Base-by-base conservation (phyloP, 768 basidiomycete species). In the Pulveroboletus sp. region DNA sequence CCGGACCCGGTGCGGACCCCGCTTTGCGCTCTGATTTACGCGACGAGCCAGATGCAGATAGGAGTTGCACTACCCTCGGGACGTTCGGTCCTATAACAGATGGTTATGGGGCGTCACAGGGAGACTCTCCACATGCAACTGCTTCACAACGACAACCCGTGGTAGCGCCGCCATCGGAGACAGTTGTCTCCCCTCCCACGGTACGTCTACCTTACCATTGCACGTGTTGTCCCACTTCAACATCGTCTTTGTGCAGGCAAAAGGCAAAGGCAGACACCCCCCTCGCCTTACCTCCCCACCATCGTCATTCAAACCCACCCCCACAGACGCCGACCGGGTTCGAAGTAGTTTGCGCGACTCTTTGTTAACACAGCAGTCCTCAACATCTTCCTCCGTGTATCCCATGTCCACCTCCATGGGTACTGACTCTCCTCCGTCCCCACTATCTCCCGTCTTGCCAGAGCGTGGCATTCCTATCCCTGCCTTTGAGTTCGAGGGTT, bases 321-420 rank as follows among this genome's bases (percentile, higher is more conserved):
- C 39, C 20, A 27, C 55, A 9, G 67, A 68, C 27, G 50, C 46
- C 20, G 67, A 69, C 56, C 51, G 77, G 54, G 66, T 69, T 27
- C 78, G 82, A 50, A 81, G 82, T 64, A 83, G 78, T 14, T 61
- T 83, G 41, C 72, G 77, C 45, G 74, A 76, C 57, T 81, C 80
- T 22, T 43, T 77, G 8, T 71, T 81, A 29, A 86, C 85, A 4
- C 79, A 83, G 39, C 72, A 80, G 50, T 87, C 87, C 3, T 77
- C 75, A 10, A 75, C 76, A n/a, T 82, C 85, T 14, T 88, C 88
- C 5, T 90, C 89, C 14, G 69, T 88, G 19, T 91, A 90, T 61
- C 88, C 89, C 45, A 73, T 79, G 40, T 87, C 86, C 35, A 82
- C 84, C 6, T 82, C 82, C 7, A 81, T 81, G 36, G 77, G 73